Percentiles rank a stretch among this genome's conserved stretches.
These are phyloP conservation scores for Gremmenia infestans DNA, from an alignment of 2,329 filamentous ascomycete species.

Conservation along the genomic window DNA sequence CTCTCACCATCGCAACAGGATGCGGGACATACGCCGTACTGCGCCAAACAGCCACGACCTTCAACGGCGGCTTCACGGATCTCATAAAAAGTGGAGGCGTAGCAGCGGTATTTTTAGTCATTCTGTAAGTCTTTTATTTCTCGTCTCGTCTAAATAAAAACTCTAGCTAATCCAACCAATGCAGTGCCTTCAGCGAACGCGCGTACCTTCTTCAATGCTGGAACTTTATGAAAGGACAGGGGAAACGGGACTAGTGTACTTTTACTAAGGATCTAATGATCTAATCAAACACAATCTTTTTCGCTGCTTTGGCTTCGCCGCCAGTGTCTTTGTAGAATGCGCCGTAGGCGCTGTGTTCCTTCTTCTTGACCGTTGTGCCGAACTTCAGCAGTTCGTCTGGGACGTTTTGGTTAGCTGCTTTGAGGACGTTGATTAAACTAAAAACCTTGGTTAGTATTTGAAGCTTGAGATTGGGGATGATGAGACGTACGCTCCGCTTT, in stretches of 20 bases:
- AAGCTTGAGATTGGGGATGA: neutral
- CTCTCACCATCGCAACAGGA: conserved; percentile 39
- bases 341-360: conserved; percentile 91
- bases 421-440: conserved; percentile 89
- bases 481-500: conserved; percentile 74
- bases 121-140: conserved; percentile 51
- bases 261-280: conserved; percentile 36
- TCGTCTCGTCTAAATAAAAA: neutral
- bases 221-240: conserved; percentile 37
- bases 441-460: conserved; percentile 9
- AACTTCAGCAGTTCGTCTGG: conserved; percentile 92
- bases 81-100: conserved; percentile 43
- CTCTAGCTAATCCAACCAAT: conserved; percentile 19
- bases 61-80: conserved; percentile 28
- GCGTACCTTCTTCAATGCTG: conserved; percentile 48
- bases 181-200: conserved; percentile 50
- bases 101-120: conserved; percentile 46
- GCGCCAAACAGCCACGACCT: conserved; percentile 24
- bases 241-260: conserved; percentile 7
- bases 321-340: conserved; percentile 82
- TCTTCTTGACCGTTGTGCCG: conserved; percentile 97
- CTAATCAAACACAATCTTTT: conserved; percentile 86
- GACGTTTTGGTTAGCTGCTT: conserved; percentile 84
- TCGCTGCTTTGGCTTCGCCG: conserved; percentile 76
- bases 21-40: conserved; percentile 41